Percentiles rank a stretch among this genome's conserved stretches.
phyloP scores from a whole-genome alignment of 176 grass and related monocot species.

The Bromus sterilis region DNA sequence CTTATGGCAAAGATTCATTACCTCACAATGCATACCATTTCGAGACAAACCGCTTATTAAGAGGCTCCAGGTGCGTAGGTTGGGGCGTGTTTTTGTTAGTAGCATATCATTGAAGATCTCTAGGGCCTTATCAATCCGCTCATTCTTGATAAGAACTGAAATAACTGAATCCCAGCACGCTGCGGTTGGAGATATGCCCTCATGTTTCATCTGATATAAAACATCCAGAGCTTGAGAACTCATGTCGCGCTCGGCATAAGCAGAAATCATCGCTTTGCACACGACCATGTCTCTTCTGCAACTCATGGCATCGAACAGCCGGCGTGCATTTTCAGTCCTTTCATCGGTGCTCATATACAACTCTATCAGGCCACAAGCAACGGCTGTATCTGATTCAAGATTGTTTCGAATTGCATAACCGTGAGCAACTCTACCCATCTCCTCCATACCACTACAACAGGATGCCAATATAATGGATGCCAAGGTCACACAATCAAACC shows the following conservation, averaged over 20 bases:
- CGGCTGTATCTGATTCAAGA: slow-evolving; percentile 34
- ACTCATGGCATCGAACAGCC: slow-evolving; percentile 33
- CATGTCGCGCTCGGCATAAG: slow-evolving; percentile 42
- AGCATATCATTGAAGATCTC: slow-evolving; percentile 54
- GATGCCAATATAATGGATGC: slow-evolving; percentile 45
- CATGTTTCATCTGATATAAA: slow-evolving; percentile 56
- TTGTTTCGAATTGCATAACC: slow-evolving; percentile 46
- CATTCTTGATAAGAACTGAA: slow-evolving; percentile 33
- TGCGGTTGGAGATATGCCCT: slow-evolving; percentile 52
- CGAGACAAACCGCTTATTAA: slow-evolving; percentile 44
- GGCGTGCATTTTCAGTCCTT: slow-evolving; percentile 30
- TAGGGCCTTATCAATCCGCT: slow-evolving; percentile 32
- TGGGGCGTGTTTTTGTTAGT: slow-evolving; percentile 45
- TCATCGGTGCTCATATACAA: slow-evolving; percentile 48
- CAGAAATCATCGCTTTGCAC: slow-evolving; percentile 54
- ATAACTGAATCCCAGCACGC: slow-evolving; percentile 60
- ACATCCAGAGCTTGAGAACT: slow-evolving; percentile 47
- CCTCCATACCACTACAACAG: neutral
- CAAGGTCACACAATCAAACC: slow-evolving; percentile 57
- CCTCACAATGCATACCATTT: slow-evolving; percentile 41
- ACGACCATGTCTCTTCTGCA: slow-evolving; percentile 44
- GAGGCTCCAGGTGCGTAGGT: slow-evolving; percentile 51
- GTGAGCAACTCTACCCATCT: slow-evolving; percentile 60
- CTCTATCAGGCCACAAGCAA: slow-evolving; percentile 59
- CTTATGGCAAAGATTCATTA: slow-evolving; percentile 38